Conservation (phyloP, 176 grass and related monocot genomes). For the Chloris gayana region DNA sequence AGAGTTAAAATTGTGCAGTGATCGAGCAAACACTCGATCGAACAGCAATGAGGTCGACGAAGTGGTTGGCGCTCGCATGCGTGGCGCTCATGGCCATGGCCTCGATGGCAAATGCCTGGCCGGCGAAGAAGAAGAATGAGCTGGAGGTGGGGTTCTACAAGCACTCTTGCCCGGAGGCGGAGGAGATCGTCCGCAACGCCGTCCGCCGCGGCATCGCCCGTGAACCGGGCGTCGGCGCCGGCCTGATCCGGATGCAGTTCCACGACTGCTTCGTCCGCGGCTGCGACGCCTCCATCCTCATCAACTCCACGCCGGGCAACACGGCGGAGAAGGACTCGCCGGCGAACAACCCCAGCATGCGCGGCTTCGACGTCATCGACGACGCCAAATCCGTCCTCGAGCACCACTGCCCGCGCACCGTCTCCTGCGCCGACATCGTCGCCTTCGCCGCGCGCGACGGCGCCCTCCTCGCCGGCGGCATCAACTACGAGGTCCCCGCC, state of each 20-base stretch:
- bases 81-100: background rate
- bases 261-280: slow-evolving; percentile 85
- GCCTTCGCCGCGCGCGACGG: slow-evolving; percentile 62
- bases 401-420: slow-evolving; percentile 44
- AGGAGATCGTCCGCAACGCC: slow-evolving; percentile 65
- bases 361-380: slow-evolving; percentile 61
- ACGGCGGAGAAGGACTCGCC: slow-evolving; percentile 42
- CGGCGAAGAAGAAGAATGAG: background rate
- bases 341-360: slow-evolving; percentile 60
- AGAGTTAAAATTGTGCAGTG: too few species aligned
- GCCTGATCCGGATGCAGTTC: slow-evolving; percentile 75
- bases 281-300: slow-evolving; percentile 55
- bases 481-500: background rate
- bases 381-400: slow-evolving; percentile 58
- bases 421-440: slow-evolving; percentile 70
- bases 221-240: slow-evolving; percentile 52
- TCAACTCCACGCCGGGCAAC: slow-evolving; percentile 48
- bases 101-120: background rate
- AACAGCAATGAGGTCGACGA: background rate
- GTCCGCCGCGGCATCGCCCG: slow-evolving; percentile 39
- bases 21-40: background rate
- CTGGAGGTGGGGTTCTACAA: slow-evolving; percentile 67
- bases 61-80: slow-evolving; percentile 22
- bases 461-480: slow-evolving; percentile 22
- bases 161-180: slow-evolving; percentile 56